Conservation (phyloP, 495 filamentous ascomycete genomes). For the Amniculicola lignicola region DNA sequence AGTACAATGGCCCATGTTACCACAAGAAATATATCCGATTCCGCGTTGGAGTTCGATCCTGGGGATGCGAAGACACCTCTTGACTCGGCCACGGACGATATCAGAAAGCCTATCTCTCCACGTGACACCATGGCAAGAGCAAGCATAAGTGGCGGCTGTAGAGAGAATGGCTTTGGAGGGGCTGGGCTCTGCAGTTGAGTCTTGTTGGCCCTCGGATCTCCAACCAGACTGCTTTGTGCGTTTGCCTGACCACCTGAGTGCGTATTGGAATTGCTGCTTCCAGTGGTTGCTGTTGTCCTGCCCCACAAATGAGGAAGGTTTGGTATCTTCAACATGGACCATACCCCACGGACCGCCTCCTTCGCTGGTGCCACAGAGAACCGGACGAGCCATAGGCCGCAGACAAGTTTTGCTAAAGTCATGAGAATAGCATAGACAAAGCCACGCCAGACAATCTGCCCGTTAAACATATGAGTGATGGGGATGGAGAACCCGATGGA, state of each 20-base stretch:
- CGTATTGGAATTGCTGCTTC: neutral
- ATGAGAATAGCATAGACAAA: conserved; percentile 69
- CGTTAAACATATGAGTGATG: conserved; percentile 64
- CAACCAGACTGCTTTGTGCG: neutral
- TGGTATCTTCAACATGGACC: conserved; percentile 7
- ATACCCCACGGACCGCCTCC: neutral
- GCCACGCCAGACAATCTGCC: conserved; percentile 65
- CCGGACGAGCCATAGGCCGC: conserved; percentile 63
- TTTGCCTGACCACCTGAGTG: too few relatives aligned
- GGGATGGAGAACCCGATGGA: conserved; percentile 80
- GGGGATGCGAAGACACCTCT: conserved; percentile 52
- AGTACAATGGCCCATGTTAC: conserved; percentile 73
- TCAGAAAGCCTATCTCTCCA: conserved; percentile 77
- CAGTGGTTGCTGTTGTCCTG: neutral
- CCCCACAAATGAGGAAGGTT: conserved; percentile 29
- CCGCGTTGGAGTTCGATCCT: neutral
- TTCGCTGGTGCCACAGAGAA: conserved; percentile 32
- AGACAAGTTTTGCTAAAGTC: conserved; percentile 60
- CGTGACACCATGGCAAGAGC: conserved; percentile 67
- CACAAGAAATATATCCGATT: conserved; percentile 57
- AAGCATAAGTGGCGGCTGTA: conserved; percentile 60
- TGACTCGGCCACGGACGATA: conserved; percentile 64
- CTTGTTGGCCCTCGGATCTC: neutral
- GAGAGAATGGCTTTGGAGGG: conserved; percentile 48
- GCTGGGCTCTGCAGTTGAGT: too few relatives aligned